phyloP scores from a whole-genome alignment of 2,329 filamentous ascomycete species.

The Colletotrichum magnum region DNA sequence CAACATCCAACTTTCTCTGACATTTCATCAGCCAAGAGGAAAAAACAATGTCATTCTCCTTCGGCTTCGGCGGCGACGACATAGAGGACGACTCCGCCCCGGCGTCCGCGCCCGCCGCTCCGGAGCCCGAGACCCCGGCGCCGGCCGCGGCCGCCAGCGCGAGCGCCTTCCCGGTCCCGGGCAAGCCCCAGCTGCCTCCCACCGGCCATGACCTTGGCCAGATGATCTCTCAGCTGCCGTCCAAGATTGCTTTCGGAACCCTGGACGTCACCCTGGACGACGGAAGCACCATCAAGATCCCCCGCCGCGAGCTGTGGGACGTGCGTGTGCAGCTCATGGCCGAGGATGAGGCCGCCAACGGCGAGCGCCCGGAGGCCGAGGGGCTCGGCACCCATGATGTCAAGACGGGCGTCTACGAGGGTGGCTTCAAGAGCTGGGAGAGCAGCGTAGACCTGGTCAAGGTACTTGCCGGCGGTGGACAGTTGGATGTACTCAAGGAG shows the following conservation, averaged over 20 bases:
- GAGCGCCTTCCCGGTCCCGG: slow-evolving; percentile 73
- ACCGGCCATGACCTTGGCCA: slow-evolving; percentile 63
- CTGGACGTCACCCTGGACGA: slow-evolving; percentile 73
- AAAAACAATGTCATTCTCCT: slow-evolving; percentile 66
- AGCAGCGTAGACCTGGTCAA: slow-evolving; percentile 85
- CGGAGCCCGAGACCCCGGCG: slow-evolving; percentile 44
- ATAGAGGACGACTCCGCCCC: slow-evolving; percentile 64
- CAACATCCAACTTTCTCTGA: background rate
- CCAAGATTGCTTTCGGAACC: slow-evolving; percentile 79
- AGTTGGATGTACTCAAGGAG: slow-evolving; percentile 49
- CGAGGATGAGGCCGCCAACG: slow-evolving; percentile 65
- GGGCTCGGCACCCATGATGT: slow-evolving; percentile 80
- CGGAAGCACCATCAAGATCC: slow-evolving; percentile 68
- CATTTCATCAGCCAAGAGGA: background rate
- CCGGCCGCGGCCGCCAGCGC: slow-evolving; percentile 48
- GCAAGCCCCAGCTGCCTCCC: slow-evolving; percentile 71
- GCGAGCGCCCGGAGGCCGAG: slow-evolving; percentile 57
- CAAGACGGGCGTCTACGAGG: slow-evolving; percentile 86
- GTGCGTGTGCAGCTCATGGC: slow-evolving; percentile 87
- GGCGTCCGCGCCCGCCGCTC: slow-evolving; percentile 44
- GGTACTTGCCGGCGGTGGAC: slow-evolving; percentile 65
- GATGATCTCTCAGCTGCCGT: slow-evolving; percentile 74
- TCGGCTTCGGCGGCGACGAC: slow-evolving; percentile 75
- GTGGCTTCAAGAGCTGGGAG: slow-evolving; percentile 92
- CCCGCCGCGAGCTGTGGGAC: slow-evolving; percentile 85